These are phyloP conservation scores for Cryphonectria radicalis DNA, from an alignment of 2,329 filamentous ascomycete genomes.

Conservation along the genomic window DNA sequence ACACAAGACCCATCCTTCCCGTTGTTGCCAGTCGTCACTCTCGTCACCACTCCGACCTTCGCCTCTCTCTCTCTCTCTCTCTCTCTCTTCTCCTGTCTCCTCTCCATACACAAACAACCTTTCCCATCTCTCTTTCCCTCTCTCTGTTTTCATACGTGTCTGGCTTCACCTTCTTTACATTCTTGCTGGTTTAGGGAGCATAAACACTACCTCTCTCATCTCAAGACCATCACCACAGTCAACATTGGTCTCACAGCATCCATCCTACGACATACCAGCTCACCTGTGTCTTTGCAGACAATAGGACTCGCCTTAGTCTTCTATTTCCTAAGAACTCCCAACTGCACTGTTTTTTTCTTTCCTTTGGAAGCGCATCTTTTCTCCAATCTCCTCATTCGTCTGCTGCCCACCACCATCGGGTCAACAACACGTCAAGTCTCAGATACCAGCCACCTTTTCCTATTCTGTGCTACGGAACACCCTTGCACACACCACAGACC, in stretches of 20 bases:
- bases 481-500: constrained; percentile 20
- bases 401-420: background rate
- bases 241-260: constrained; percentile 19
- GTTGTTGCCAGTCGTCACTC: constrained; percentile 1
- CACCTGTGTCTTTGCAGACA: constrained; percentile 12
- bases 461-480: constrained; percentile 20
- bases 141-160: background rate
- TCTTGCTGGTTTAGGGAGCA: constrained; percentile 12
- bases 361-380: constrained; percentile 1
- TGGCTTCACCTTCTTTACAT: background rate
- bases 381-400: background rate
- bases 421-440: constrained; percentile 3
- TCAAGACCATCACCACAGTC: background rate
- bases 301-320: constrained; percentile 9
- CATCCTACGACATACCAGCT: constrained; percentile 21
- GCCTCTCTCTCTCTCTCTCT: background rate
- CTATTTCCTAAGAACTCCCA: constrained; percentile 17
- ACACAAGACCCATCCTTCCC: constrained; percentile 3
- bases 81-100: constrained; percentile 3
- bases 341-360: background rate
- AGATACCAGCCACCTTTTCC: constrained; percentile 27
- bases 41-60: background rate
- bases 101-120: background rate
- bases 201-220: constrained; percentile 10
- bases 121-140: background rate